Conservation (phyloP, 306 rosid genomes). For the Arachis stenosperma region DNA sequence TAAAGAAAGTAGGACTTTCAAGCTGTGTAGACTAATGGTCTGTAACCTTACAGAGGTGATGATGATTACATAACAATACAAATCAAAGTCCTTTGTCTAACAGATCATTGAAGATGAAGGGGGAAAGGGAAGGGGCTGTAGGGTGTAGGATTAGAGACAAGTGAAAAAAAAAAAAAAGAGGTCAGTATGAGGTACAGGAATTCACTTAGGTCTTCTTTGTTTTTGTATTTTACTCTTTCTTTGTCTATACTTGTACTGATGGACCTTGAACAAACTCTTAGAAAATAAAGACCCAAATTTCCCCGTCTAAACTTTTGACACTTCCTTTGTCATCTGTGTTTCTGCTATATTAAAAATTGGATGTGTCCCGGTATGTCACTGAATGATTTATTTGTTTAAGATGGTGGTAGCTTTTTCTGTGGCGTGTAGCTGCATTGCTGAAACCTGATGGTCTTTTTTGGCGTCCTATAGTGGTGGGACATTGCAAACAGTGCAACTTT, state of each 20-base stretch:
- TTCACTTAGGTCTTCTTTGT: constrained; percentile 49
- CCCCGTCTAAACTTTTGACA: constrained; percentile 44
- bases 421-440: constrained; percentile 33
- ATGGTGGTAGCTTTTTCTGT: constrained; percentile 42
- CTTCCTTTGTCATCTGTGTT: constrained; percentile 37
- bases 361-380: constrained; percentile 39
- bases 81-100: constrained; percentile 80
- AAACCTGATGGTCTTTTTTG: constrained; percentile 39
- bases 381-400: constrained; percentile 46
- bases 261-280: constrained; percentile 58
- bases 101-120: constrained; percentile 66
- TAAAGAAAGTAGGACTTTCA: constrained; percentile 85
- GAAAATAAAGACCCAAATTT: constrained; percentile 68
- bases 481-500: constrained; percentile 37
- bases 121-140: constrained; percentile 52
- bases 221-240: constrained; percentile 66
- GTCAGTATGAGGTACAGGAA: constrained; percentile 79
- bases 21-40: constrained; percentile 83
- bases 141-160: constrained; percentile 56
- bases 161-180: constrained; percentile 41
- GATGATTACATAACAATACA: constrained; percentile 69
- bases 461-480: constrained; percentile 55
- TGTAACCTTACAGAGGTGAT: constrained; percentile 79
- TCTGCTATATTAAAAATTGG: constrained; percentile 36
- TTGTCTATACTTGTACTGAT: constrained; percentile 90